Conservation (phyloP, 768 basidiomycete genomes). For the Kondoa subrosea region DNA sequence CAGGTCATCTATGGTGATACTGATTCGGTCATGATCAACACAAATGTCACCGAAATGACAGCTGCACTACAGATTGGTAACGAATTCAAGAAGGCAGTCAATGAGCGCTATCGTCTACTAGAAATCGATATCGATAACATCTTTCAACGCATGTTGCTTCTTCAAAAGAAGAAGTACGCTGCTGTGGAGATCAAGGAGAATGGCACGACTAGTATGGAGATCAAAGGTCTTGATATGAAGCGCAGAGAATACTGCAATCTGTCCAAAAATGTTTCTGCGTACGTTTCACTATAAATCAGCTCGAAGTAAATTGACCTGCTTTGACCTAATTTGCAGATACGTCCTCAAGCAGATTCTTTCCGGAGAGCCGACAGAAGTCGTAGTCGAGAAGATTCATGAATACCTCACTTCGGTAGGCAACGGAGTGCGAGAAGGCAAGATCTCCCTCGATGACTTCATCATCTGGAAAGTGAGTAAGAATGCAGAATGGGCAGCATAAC, state of each 20-base stretch:
- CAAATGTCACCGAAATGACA: conserved; percentile 69
- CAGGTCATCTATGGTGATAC: conserved; percentile 99
- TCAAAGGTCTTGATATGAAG: conserved; percentile 99
- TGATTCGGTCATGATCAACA: conserved; percentile 96
- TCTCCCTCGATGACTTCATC: conserved; percentile 83
- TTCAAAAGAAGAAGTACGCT: conserved; percentile 99
- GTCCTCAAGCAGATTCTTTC: conserved; percentile 80
- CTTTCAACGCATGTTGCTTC: conserved; percentile 73
- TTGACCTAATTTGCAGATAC: conserved; percentile 40
- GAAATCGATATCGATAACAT: conserved; percentile 93
- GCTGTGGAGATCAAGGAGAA: conserved; percentile 86
- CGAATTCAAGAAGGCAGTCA: conserved; percentile 87
- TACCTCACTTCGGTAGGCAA: conserved; percentile 62
- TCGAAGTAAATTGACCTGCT: not conserved
- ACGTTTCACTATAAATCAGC: conserved; percentile 31
- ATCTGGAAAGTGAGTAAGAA: conserved; percentile 57
- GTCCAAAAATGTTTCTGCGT: conserved; percentile 88
- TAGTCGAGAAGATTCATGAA: conserved; percentile 81
- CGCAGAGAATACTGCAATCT: conserved; percentile 82
- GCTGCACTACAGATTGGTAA: conserved; percentile 82
- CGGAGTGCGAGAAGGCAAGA: conserved; percentile 56
- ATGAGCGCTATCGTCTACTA: conserved; percentile 81
- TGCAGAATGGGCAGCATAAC: not conserved
- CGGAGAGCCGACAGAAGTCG: conserved; percentile 72
- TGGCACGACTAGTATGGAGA: conserved; percentile 52